Evolutionary conservation across 2,329 filamentous ascomycete genomes (phyloP).

Genomic region (Xylariaceae sp.): DNA sequence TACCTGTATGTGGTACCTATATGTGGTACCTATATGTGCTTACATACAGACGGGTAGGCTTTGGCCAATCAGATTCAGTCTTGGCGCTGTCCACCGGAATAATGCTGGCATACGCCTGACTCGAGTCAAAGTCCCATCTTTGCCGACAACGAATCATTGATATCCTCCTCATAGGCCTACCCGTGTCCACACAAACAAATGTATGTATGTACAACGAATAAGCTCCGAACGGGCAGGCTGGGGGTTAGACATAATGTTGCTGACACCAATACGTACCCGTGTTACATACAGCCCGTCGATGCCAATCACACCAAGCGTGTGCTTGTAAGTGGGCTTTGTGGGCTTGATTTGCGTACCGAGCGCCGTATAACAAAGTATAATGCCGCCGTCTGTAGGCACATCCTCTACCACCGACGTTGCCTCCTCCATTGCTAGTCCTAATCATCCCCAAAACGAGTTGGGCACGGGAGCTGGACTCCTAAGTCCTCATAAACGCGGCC

Average conservation of each 20-base stretch:
- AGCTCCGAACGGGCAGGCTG: no score
- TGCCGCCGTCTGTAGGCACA: slow-evolving; percentile 17
- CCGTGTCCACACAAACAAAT: no score
- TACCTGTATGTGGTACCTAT: no score
- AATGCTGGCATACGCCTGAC: slow-evolving; percentile 7
- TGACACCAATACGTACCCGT: background rate
- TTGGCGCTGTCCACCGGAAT: background rate
- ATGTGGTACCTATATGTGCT: no score
- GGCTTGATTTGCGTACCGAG: no score
- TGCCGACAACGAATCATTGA: slow-evolving; percentile 14
- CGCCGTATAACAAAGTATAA: slow-evolving; percentile 4
- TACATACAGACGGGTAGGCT: background rate
- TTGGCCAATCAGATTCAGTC: slow-evolving; percentile 4
- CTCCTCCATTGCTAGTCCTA: background rate
- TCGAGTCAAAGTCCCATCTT: slow-evolving; percentile 11
- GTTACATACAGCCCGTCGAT: background rate
- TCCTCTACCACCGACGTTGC: slow-evolving; percentile 4
- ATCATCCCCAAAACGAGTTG: slow-evolving; percentile 1
- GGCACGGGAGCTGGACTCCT: slow-evolving; percentile 1
- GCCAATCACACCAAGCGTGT: background rate
- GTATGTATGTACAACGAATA: no score
- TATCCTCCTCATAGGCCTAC: slow-evolving; percentile 1
- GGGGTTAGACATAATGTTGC: background rate
- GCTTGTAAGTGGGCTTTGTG: background rate
- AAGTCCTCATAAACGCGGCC: slow-evolving; percentile 29